Base-by-base conservation (phyloP, 1,139 yeast genomes). In the Entelexis paramagnoliae region DNA sequence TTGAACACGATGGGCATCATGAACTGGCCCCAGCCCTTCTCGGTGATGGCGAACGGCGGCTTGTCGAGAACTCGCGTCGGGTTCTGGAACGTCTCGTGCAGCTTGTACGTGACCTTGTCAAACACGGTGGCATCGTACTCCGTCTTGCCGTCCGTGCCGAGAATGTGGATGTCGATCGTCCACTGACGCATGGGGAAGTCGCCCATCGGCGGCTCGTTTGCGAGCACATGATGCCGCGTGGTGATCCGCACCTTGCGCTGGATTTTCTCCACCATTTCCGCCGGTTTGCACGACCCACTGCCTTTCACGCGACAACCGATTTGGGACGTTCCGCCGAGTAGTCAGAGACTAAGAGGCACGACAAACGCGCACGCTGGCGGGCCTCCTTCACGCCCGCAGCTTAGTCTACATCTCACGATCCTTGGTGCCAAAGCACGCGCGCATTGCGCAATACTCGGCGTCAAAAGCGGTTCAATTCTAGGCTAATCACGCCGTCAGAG, bases 1-100 rank as follows among this genome's bases (percentile, higher is more conserved):
- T 83, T 85, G 53, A 88, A 73, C 19, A 85, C 76, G 58, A 91
- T 81, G 47, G 86, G 87, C 64, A 91, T 77, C 65, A 89, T 96
- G 64, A 89, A 89, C 61, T 91, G 98, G 64, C 98, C 98, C 98
- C 98, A 91, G 47, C 98, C 98, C 71, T 87, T 83, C 68, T 91
- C 98, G 65, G 81, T 86, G 51, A 91, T 83, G 64, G 72, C 77
- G 70, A 89, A 91, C n/a, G 98, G 98, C 20, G 85, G 79, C 63
- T 81, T 81, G 63, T 85, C 87, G 63, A 87, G 68, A 8, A 83
- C 74, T 54, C 97, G 77, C 58, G 78, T 80, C 11, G 97, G 98
- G 66, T 87, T 87, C 51, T 80, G 79, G 68, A 91, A 91, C 14
- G 98, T 91, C 36, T 97, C 97, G 72, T 91, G 98, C 60, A 91